Conservation (phyloP, 192 early-diverging fungal species). For the Podila epigama region DNA sequence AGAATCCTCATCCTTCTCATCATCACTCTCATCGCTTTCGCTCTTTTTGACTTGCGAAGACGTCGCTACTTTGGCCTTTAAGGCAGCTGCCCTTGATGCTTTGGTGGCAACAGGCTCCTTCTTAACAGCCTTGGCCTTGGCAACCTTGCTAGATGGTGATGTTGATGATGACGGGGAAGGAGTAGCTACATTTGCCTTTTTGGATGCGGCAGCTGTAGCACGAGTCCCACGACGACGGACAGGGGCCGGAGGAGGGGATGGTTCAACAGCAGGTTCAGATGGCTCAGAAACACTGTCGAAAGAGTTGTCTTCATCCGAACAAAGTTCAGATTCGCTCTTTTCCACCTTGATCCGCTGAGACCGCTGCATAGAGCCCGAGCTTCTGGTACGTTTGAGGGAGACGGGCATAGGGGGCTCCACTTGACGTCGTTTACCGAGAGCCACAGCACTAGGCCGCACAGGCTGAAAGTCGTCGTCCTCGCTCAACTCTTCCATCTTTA, state of each 20-base stretch:
- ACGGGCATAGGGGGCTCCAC: slow-evolving; percentile 4
- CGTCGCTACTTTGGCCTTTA: slow-evolving; percentile 11
- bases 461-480: background rate
- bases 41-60: slow-evolving; percentile 12
- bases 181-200: background rate
- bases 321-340: background rate
- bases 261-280: background rate
- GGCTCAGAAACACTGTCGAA: background rate
- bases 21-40: slow-evolving; percentile 7
- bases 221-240: background rate
- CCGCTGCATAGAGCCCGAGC: background rate
- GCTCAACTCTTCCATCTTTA: slow-evolving; percentile 2
- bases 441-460: slow-evolving; percentile 14
- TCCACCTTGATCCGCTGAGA: slow-evolving; percentile 9
- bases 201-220: background rate
- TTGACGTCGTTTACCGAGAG: slow-evolving; percentile 32
- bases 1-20: background rate
- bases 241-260: background rate
- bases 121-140: slow-evolving; percentile 1
- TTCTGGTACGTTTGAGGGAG: slow-evolving; percentile 24
- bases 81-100: slow-evolving; percentile 13
- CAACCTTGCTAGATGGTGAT: background rate
- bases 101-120: background rate
- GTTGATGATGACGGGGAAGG: background rate
- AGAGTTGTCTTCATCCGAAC: background rate